phyloP scores from a whole-genome alignment of 1,284 basidiomycete genomes.

The Takashimella tepidaria region DNA sequence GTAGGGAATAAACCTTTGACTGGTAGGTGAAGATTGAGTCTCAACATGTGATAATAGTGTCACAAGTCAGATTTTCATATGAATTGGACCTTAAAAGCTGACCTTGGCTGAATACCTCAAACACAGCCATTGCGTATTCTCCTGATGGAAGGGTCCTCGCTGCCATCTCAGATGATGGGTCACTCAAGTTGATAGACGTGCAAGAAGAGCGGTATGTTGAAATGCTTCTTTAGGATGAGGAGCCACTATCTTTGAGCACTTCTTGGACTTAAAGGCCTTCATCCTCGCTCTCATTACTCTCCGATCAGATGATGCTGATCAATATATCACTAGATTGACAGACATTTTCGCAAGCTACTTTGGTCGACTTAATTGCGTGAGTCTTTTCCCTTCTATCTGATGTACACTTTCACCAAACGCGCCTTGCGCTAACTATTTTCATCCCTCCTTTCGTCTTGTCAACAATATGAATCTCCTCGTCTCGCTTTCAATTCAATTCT shows the following conservation, averaged over 20 bases:
- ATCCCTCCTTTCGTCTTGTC: no score
- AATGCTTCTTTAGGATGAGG: no score
- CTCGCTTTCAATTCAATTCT: not conserved
- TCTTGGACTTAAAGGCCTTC: no score
- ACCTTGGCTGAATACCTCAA: conserved; percentile 12
- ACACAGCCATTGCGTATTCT: conserved; percentile 76
- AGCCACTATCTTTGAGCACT: no score
- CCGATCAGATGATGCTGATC: no score
- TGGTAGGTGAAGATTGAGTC: conserved; percentile 53
- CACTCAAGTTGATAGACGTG: conserved; percentile 77
- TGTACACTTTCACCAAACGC: not conserved
- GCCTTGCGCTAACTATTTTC: no score
- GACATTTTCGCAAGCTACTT: conserved; percentile 92
- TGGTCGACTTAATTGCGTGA: conserved; percentile 69
- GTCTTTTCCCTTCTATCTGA: conserved; percentile 4
- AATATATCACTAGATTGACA: conserved; percentile 58
- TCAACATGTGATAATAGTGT: not conserved
- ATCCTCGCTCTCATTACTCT: no score
- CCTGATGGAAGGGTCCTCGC: conserved; percentile 83
- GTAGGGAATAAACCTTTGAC: conserved; percentile 57
- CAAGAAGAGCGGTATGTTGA: conserved; percentile 67
- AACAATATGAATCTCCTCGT: no score
- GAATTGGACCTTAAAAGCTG: no score
- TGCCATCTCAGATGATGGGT: conserved; percentile 81
- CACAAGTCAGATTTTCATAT: no score